Percentiles rank a stretch among this genome's conserved stretches.
phyloP scores from a whole-genome alignment of 2,329 filamentous ascomycete species.

The Talaromyces sp. region DNA sequence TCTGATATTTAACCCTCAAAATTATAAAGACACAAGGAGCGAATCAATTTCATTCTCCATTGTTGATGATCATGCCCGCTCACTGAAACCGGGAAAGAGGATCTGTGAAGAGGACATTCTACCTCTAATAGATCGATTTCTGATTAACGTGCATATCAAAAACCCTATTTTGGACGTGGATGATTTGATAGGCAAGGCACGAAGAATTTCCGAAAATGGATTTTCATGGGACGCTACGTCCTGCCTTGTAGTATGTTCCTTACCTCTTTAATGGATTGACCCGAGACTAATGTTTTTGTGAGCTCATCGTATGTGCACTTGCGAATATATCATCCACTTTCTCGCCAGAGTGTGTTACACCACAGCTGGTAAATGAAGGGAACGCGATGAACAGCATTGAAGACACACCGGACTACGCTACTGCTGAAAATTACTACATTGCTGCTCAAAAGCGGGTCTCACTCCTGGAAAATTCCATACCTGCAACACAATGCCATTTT shows the following conservation, averaged over 20 bases:
- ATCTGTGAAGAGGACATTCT: neutral
- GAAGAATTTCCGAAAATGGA: neutral
- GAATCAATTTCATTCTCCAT: neutral
- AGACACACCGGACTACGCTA: neutral
- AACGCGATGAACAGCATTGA: neutral
- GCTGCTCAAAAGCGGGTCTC: neutral
- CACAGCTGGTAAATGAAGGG: neutral
- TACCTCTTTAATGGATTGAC: neutral
- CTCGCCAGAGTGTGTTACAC: neutral
- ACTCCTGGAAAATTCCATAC: neutral
- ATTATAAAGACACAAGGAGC: neutral
- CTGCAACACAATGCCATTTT: slow-evolving; percentile 1
- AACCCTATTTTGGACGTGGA: neutral
- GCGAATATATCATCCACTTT: slow-evolving; percentile 1
- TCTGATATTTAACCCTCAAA: neutral
- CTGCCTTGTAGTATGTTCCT: neutral
- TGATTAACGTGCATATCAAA: neutral
- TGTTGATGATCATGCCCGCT: neutral
- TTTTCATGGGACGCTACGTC: slow-evolving; percentile 1
- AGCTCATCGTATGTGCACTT: slow-evolving; percentile 1
- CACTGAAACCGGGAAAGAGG: neutral
- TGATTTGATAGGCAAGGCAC: neutral
- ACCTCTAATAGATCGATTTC: neutral
- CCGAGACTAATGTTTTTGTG: neutral
- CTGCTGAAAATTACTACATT: neutral